A percentile compares a stretch with the other conserved stretches of the same genome.
These are phyloP conservation scores for Mycena epipterygia DNA, from an alignment of 768 basidiomycete species.

Conservation along the genomic window DNA sequence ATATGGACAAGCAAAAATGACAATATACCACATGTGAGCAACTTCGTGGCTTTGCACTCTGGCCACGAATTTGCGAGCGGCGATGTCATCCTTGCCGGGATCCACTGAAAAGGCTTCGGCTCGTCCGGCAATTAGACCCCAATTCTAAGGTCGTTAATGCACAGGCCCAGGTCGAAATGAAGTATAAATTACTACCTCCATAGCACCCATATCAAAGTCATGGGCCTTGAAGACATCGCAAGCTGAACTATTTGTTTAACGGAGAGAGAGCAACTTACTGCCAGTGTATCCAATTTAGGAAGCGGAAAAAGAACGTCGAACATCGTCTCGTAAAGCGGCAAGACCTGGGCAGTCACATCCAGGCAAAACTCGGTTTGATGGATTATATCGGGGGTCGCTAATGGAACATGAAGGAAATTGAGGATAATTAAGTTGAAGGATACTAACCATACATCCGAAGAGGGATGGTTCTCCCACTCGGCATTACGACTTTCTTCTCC, in stretches of 20 bases:
- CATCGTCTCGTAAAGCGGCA: constrained; percentile 75
- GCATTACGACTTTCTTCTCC: constrained; percentile 82
- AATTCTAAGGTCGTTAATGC: constrained; percentile 58
- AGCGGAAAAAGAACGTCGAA: constrained; percentile 24
- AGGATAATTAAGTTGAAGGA: constrained; percentile 25
- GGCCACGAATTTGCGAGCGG: constrained; percentile 83
- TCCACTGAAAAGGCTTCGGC: constrained; percentile 86
- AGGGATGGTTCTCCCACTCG: constrained; percentile 84
- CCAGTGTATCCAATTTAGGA: constrained; percentile 94
- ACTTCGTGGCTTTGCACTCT: constrained; percentile 87
- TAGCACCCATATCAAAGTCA: constrained; percentile 92
- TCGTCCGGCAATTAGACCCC: constrained; percentile 95
- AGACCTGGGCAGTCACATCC: constrained; percentile 83
- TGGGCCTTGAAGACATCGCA: constrained; percentile 59
- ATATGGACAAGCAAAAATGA: background rate
- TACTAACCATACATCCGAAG: constrained; percentile 76
- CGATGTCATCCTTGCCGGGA: constrained; percentile 75
- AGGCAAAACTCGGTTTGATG: constrained; percentile 88
- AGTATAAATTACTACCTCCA: constrained; percentile 66
- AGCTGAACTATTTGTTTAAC: constrained; percentile 55
- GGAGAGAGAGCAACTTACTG: constrained; percentile 54
- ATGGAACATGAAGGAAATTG: constrained; percentile 4
- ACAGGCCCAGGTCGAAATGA: background rate
- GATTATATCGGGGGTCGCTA: constrained; percentile 86
- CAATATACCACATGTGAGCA: constrained; percentile 80